Conservation (phyloP, 2,329 filamentous ascomycete genomes). For the Trichoderma lentiforme region DNA sequence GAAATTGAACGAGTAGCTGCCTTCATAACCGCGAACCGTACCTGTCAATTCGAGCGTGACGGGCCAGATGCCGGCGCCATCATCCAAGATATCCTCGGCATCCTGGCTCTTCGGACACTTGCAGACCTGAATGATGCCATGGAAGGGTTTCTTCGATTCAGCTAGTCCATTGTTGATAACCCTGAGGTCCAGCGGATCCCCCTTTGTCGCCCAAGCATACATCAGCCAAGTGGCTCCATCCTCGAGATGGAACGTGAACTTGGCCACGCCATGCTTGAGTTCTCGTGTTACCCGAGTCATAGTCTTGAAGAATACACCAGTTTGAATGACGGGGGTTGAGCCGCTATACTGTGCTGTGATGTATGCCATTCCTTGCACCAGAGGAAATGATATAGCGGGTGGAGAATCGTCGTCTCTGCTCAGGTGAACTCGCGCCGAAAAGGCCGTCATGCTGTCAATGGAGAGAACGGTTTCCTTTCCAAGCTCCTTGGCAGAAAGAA, state of each 20-base stretch:
- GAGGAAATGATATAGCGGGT: slow-evolving; percentile 69
- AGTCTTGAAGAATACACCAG: slow-evolving; percentile 68
- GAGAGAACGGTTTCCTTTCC: slow-evolving; percentile 55
- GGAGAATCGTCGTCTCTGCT: slow-evolving; percentile 48
- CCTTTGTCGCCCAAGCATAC: slow-evolving; percentile 64
- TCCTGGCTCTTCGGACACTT: slow-evolving; percentile 61
- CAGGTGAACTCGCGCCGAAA: slow-evolving; percentile 66
- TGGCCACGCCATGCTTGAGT: slow-evolving; percentile 63
- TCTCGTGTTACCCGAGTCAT: slow-evolving; percentile 57
- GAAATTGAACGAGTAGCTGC: slow-evolving; percentile 72
- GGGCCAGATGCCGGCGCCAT: slow-evolving; percentile 72
- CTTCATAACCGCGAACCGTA: slow-evolving; percentile 53
- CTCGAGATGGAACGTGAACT: slow-evolving; percentile 71
- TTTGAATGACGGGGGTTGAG: slow-evolving; percentile 69
- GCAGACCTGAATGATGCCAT: slow-evolving; percentile 76
- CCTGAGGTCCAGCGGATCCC: slow-evolving; percentile 62
- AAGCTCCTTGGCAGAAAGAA: slow-evolving; percentile 76
- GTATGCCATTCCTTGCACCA: slow-evolving; percentile 88
- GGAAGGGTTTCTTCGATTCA: slow-evolving; percentile 64
- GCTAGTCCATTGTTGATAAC: slow-evolving; percentile 64
- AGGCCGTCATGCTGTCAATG: slow-evolving; percentile 53
- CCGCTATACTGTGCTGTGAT: slow-evolving; percentile 74
- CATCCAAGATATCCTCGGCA: slow-evolving; percentile 69
- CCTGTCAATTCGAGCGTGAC: slow-evolving; percentile 63
- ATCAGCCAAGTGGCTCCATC: slow-evolving; percentile 76